Evolutionary conservation across 495 filamentous ascomycete species (phyloP), one percentile per base, ranked within the genome.

Genomic region (Aspergillus indologenus): DNA sequence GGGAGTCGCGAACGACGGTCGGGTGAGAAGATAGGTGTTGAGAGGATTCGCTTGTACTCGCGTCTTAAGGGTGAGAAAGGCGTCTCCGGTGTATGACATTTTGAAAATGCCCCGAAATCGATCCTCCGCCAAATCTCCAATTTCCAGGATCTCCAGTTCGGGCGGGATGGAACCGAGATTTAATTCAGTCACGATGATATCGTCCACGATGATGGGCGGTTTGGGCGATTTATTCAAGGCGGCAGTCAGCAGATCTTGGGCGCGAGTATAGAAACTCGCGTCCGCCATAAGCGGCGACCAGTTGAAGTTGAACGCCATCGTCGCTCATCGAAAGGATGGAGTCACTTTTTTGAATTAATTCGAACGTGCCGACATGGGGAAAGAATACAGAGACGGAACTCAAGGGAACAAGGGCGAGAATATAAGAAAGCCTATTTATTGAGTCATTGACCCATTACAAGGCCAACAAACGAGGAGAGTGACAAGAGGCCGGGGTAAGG

Each of bases 251-350:
- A 98, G 90, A 64, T 96, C 92, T 70, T 92, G 89, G 52, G 94
- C 94, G 66, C 91, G 85, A 66, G 86, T 84, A 74, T 95, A 95
- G 78, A 95, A 95, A 58, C 76, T 74, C 70, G 91, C 91, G 79
- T 96, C 90, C 65, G 92, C 92, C 75, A 92, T 92, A 64, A 98
- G 84, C 69, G 94, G 94, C 83, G 92, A 96, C 94, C 94, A 98
- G 91, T 98, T 98, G 90, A 98, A 98, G 81, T 96, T 97, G 86
- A 98, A 98, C 61, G 94, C 93, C 94, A 98, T 98, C 63, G 64
- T 70, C 59, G 66, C 40, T 68, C 72, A 73, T 75, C 61, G 68
- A 71, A 66, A 67, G 61, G 48, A 48, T 59, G 44, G 45, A 54
- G 23, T 20, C 49, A 44, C 22, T 49, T 55, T 51, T 48, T 24